phyloP scores from a whole-genome alignment of 1,139 yeast genomes.

The Hansenula lynferdii region DNA sequence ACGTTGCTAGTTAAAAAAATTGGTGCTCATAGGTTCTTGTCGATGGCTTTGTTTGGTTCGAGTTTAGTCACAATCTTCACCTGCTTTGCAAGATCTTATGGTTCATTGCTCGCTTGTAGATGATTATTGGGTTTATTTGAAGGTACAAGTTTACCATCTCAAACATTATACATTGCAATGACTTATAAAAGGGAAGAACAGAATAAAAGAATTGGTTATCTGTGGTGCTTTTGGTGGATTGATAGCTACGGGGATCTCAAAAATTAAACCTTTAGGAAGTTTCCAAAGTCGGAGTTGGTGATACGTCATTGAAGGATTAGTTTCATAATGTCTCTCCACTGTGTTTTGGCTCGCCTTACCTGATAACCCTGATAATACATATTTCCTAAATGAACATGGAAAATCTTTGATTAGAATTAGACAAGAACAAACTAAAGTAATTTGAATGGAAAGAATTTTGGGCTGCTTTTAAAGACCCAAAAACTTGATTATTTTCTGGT shows the following conservation, averaged over 20 bases:
- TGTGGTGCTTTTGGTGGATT: conserved; percentile 38
- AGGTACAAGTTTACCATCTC: conserved; percentile 36
- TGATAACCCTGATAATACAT: conserved; percentile 37
- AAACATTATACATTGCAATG: conserved; percentile 27
- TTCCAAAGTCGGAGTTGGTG: conserved; percentile 33
- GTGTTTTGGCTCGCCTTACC: conserved; percentile 33
- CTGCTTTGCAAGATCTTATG: conserved; percentile 32
- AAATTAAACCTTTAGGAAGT: conserved; percentile 27
- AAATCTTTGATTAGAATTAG: conserved; percentile 23
- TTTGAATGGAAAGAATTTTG: conserved; percentile 28
- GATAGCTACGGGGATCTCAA: conserved; percentile 36
- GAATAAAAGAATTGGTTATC: conserved; percentile 32
- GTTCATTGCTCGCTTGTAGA: conserved; percentile 28
- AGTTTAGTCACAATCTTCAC: conserved; percentile 39
- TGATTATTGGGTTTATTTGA: conserved; percentile 48
- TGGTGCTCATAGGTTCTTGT: conserved; percentile 36
- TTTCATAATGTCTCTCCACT: conserved; percentile 28
- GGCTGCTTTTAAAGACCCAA: conserved; percentile 22
- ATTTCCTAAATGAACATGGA: conserved; percentile 37
- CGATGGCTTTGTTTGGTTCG: conserved; percentile 36
- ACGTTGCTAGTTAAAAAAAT: conserved; percentile 26
- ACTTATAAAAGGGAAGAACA: conserved; percentile 30
- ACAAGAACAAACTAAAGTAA: conserved; percentile 22
- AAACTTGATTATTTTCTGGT: conserved; percentile 14
- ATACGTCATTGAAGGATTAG: conserved; percentile 34